Evolutionary conservation across 2,329 filamentous ascomycete species (phyloP).

Genomic region (Falciphora oryzae): DNA sequence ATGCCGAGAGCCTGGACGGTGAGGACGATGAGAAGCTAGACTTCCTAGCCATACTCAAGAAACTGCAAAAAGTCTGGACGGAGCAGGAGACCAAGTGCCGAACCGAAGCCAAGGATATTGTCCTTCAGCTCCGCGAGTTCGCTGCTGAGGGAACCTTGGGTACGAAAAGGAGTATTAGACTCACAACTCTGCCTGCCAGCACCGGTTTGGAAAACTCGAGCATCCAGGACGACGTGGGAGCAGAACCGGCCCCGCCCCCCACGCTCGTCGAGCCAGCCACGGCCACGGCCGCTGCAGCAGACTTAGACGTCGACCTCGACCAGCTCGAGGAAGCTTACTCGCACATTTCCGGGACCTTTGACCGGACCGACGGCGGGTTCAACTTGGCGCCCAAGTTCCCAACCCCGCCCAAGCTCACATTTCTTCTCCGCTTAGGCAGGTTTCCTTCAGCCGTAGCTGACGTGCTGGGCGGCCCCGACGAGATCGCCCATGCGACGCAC

Average conservation of each 20-base stretch:
- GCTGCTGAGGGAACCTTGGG: conserved; percentile 77
- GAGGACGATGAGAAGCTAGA: conserved; percentile 58
- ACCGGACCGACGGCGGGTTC: conserved; percentile 75
- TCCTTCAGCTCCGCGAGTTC: conserved; percentile 76
- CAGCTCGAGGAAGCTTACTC: conserved; percentile 84
- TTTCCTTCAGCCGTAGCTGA: conserved; percentile 71
- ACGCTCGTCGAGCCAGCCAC: conserved; percentile 6
- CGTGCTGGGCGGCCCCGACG: conserved; percentile 80
- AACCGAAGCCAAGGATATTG: conserved; percentile 76
- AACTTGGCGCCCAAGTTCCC: conserved; percentile 80
- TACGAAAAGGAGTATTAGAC: conserved; percentile 21
- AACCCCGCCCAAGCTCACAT: conserved; percentile 77
- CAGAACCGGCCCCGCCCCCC: conserved; percentile 4
- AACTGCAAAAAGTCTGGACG: conserved; percentile 69
- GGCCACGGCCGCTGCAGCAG: conserved; percentile 21
- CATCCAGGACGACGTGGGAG: not conserved
- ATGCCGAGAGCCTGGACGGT: conserved; percentile 31
- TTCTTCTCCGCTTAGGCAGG: conserved; percentile 68
- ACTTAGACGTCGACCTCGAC: conserved; percentile 79
- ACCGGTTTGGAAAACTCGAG: conserved; percentile 9
- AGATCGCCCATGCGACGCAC: conserved; percentile 64
- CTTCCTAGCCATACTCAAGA: conserved; percentile 77
- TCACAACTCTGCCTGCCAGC: conserved; percentile 17
- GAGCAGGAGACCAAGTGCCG: conserved; percentile 80
- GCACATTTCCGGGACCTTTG: conserved; percentile 76